These are phyloP conservation scores for Clarireedia paspali DNA, from an alignment of 2,329 filamentous ascomycete species.

Conservation along the genomic window DNA sequence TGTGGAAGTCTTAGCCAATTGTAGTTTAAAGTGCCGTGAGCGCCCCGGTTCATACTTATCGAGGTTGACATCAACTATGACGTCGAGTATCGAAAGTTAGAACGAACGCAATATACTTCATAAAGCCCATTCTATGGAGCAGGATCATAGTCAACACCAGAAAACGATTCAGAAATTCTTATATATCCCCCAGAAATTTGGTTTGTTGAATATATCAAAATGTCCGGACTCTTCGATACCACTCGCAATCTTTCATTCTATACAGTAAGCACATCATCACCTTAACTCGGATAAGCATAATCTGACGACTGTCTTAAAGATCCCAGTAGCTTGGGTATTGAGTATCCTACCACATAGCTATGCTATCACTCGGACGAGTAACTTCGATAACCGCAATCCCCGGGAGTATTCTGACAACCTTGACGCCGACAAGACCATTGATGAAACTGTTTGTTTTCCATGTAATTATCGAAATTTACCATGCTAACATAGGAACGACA, in stretches of 20 bases:
- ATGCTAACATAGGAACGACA: neutral
- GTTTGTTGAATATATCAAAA: neutral
- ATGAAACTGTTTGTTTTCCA: neutral
- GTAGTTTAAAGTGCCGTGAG: too few relatives aligned
- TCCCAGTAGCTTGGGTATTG: neutral
- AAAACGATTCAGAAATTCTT: neutral
- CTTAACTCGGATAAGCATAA: neutral
- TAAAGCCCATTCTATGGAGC: neutral
- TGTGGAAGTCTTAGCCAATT: too few relatives aligned
- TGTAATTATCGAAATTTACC: neutral
- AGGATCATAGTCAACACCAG: neutral
- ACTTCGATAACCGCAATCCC: neutral
- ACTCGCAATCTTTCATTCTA: neutral
- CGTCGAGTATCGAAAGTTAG: neutral
- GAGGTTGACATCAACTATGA: neutral
- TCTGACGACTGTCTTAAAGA: neutral
- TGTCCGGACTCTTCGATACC: neutral
- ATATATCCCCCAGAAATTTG: neutral
- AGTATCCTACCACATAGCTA: neutral
- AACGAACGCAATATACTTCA: neutral
- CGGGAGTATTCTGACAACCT: neutral
- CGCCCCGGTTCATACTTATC: too few relatives aligned
- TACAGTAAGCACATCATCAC: neutral
- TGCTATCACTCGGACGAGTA: neutral
- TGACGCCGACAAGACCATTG: neutral